Conservation (phyloP, 139 green algal genomes). For the Micractinium conductrix region DNA sequence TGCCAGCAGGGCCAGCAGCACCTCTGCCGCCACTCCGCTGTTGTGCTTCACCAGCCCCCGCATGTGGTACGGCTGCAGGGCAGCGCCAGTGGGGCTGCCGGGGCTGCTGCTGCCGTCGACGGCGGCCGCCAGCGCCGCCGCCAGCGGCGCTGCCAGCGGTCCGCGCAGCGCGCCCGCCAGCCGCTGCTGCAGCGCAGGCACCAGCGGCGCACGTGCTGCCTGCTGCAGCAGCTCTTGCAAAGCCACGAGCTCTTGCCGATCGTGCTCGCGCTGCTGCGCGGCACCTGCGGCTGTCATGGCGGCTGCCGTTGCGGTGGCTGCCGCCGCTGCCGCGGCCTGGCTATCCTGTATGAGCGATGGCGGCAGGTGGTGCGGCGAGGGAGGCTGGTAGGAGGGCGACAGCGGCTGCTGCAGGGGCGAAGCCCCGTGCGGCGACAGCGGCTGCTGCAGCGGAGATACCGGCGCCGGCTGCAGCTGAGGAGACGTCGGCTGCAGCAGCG, state of each 20-base stretch:
- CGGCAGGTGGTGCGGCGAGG: not conserved
- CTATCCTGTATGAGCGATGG: not conserved
- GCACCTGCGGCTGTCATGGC: not conserved
- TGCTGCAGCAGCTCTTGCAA: not conserved
- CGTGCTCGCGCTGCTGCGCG: not conserved
- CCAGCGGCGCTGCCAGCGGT: not conserved
- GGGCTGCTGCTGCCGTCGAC: not conserved
- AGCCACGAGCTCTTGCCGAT: not conserved
- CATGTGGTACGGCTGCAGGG: conserved; percentile 13
- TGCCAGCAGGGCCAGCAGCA: conserved; percentile 3
- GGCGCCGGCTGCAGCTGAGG: not conserved
- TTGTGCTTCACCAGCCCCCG: conserved; percentile 18
- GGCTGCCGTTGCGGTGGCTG: not conserved
- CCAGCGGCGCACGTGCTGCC: not conserved
- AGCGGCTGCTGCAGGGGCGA: not conserved
- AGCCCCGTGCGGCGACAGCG: not conserved
- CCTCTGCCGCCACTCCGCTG: conserved; percentile 6
- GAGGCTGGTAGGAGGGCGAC: not conserved
- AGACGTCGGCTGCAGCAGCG: not conserved
- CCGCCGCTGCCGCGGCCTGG: not conserved
- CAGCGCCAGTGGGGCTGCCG: not conserved
- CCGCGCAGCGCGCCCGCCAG: not conserved
- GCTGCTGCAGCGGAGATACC: not conserved
- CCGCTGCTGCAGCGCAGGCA: conserved; percentile 20
- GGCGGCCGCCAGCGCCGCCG: not conserved